Evolutionary conservation across 2,329 filamentous ascomycete genomes (phyloP), one percentile per base, ranked within the genome.

Genomic region (Penicillium sp.): DNA sequence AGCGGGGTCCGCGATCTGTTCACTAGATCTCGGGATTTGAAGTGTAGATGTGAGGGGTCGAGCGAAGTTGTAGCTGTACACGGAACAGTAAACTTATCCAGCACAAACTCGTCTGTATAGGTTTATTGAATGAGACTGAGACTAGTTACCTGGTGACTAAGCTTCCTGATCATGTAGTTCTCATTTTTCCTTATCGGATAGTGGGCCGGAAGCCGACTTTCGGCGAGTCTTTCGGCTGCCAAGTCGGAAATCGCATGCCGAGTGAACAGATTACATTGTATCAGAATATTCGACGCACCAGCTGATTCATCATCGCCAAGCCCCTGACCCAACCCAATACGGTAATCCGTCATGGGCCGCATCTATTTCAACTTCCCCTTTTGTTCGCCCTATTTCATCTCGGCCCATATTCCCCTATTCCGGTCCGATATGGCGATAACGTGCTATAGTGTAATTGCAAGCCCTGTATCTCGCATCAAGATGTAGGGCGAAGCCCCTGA

Each of bases 201-300:
- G 57, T 59, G 58, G 58, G 58, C 46, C 49, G 8, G 28, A 56
- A 32, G 51, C 58, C 58, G 58, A 59, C 33, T 49, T 52, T 56
- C 56, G 58, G 56, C 55, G 54, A 32, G 47, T 23, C n/a, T 23
- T 35, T 49, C 52, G 52, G 49, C 15, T 35, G 42, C 52, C 51
- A 48, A 52, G 20, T 38, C 15, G 38, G 48, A 43, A 47, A 49
- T 50, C 47, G 50, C 15, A 53, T 58, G 53, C 57, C 58, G 57
- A 48, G 8, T 15, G 52, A 18, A 18, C 15, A 18, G 15, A 52
- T 54, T 49, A 52, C 52, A 48, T 50, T 40, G 31, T 29, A n/a
- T n/a, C n/a, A n/a, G n/a, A n/a, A n/a, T n/a, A n/a, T n/a, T n/a
- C n/a, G n/a, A n/a, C n/a, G n/a, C n/a, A n/a, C n/a, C n/a, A n/a